Conservation (phyloP, 139 green algal species). For the Astrephomene gubernaculifera region DNA sequence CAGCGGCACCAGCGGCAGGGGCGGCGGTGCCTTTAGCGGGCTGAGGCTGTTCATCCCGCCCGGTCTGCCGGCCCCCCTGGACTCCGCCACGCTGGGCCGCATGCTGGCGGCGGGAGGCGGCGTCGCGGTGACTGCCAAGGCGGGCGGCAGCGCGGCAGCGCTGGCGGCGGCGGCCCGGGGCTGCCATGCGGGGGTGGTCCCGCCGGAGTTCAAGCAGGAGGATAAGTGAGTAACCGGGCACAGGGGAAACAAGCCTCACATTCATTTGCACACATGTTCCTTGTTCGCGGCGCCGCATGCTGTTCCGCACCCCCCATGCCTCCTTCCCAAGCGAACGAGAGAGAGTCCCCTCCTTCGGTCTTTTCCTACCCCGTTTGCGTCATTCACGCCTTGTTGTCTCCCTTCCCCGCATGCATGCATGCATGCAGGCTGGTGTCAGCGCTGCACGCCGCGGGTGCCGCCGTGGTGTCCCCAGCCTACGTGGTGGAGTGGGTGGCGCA, state of each 20-base stretch:
- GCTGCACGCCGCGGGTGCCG: background rate
- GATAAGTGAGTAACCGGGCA: background rate
- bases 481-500: slow-evolving; percentile 47
- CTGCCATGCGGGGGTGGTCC: slow-evolving; percentile 5
- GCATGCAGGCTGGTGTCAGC: slow-evolving; percentile 22
- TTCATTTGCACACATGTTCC: too few relatives aligned
- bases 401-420: too few relatives aligned
- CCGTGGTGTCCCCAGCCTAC: background rate
- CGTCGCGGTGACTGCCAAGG: slow-evolving; percentile 14
- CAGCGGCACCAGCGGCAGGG: background rate
- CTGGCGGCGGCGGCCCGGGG: background rate
- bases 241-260: too few relatives aligned
- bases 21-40: slow-evolving; percentile 9
- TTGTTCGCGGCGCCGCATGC: too few relatives aligned
- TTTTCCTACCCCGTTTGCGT: too few relatives aligned
- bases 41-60: slow-evolving; percentile 9
- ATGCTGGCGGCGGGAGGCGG: slow-evolving; percentile 37
- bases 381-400: background rate
- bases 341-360: too few relatives aligned
- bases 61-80: slow-evolving; percentile 20
- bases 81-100: slow-evolving; percentile 9
- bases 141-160: too few relatives aligned
- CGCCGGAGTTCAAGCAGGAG: background rate
- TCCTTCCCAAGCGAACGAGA: too few relatives aligned
- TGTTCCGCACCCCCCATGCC: background rate